Evolutionary conservation across 2,329 filamentous ascomycete genomes (phyloP).

Genomic region (Rhinocladiella similis): DNA sequence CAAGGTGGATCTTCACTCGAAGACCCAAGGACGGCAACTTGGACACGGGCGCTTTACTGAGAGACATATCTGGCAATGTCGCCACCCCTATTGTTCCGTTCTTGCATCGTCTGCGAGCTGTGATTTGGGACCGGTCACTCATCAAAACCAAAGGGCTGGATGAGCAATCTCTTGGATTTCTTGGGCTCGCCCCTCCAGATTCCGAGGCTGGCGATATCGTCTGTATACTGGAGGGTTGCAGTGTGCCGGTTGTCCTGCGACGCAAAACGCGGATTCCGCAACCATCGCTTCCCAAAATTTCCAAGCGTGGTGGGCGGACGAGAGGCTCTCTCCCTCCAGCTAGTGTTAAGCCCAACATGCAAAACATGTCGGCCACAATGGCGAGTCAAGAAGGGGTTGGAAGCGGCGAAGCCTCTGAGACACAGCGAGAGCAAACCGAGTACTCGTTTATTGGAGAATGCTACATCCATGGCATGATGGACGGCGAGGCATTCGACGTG

Average conservation of each 20-base stretch:
- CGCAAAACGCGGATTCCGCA: neutral
- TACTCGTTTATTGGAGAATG: constrained; percentile 19
- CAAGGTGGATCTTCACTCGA: constrained; percentile 6
- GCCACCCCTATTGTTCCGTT: neutral
- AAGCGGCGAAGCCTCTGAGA: too few species aligned
- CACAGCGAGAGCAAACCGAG: too few species aligned
- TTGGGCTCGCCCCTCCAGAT: constrained; percentile 5
- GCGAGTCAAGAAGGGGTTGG: too few species aligned
- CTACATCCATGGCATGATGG: constrained; percentile 26
- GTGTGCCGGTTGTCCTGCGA: constrained; percentile 37
- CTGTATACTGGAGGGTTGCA: constrained; percentile 37
- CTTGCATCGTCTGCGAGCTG: constrained; percentile 6
- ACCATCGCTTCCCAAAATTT: too few species aligned
- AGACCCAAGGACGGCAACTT: constrained; percentile 7
- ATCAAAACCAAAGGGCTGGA: neutral
- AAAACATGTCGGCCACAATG: too few species aligned
- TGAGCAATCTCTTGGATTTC: neutral
- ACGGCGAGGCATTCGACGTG: constrained; percentile 18
- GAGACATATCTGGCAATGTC: neutral
- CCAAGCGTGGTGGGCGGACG: too few species aligned
- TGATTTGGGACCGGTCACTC: constrained; percentile 10
- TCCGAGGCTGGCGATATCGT: constrained; percentile 32
- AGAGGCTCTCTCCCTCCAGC: too few species aligned
- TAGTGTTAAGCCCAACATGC: too few species aligned
- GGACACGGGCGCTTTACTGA: constrained; percentile 12